Base-by-base conservation (phyloP, 2,329 filamentous ascomycete species). In the Arachnopeziza araneosa region DNA sequence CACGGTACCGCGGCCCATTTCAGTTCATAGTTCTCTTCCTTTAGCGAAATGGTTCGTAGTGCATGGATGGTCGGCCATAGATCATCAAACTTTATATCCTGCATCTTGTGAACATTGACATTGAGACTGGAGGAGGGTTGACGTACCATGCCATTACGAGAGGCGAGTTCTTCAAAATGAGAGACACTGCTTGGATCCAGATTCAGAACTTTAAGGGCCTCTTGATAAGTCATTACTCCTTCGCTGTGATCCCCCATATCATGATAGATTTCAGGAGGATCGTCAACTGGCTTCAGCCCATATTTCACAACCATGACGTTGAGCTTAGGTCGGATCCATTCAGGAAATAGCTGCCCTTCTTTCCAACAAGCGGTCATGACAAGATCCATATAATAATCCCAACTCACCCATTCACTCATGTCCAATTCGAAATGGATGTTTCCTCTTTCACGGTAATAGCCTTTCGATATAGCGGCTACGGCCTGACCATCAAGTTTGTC, bases 361-460 rank as follows among this genome's bases (percentile, higher is more conserved):
- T 48, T 8, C 17, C n/a, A 24, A 22, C 49, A 56, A 14, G 12
- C 23, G 19, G 9, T 7, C 22, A 30, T 54, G 8, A 54, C 10
- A n/a, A 19, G 6, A 17, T 26, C 24, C 7, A 26, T 24, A 22
- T n/a, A 8, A 52, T 52, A 24, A 24, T 14, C 22, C 24, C 12
- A 7, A 30, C 30, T 24, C n/a, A 53, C 50, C 32, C 50, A 55
- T 48, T 23, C 23, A 30, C 24, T 1, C 24, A 52, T 44, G 22
- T 54, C 52, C n/a, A 21, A 54, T 49, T 55, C 21, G 17, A 65
- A 61, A 30, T 65, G 63, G 19, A 65, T 54, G 48, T 65, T 54
- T 50, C 59, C 59, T 14, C 30, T 48, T 22, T 60, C 50, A 54
- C 53, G 51, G 32, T 58, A 61, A 44, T 62, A 60, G 24, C 57